phyloP scores from a whole-genome alignment of 345 rosid genomes.

The Camelina hispida region DNA sequence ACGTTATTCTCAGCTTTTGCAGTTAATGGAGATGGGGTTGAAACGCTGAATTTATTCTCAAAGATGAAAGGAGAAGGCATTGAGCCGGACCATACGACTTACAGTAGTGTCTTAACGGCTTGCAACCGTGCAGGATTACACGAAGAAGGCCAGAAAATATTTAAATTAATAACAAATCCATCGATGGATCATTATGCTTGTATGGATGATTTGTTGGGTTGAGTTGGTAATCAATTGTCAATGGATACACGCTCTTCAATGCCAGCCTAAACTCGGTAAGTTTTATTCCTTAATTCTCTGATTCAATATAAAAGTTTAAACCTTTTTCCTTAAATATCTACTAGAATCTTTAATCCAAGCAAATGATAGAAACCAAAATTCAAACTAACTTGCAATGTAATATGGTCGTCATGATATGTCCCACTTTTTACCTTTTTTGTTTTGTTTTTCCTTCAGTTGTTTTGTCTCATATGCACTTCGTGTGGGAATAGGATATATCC shows the following conservation, averaged over 20 bases:
- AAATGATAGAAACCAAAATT: background rate
- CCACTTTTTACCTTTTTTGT: background rate
- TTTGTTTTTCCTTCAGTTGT: background rate
- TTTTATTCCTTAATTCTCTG: background rate
- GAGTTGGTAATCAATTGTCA: slow-evolving; percentile 44
- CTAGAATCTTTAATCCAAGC: background rate
- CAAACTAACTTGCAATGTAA: slow-evolving; percentile 1
- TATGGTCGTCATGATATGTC: background rate
- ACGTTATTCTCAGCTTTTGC: slow-evolving; percentile 54
- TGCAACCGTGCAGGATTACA: slow-evolving; percentile 58
- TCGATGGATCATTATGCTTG: slow-evolving; percentile 43
- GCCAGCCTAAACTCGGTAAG: background rate
- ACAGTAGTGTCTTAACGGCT: slow-evolving; percentile 48
- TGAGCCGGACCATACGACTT: slow-evolving; percentile 50
- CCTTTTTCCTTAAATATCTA: background rate
- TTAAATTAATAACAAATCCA: slow-evolving; percentile 38
- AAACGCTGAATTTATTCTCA: slow-evolving; percentile 39
- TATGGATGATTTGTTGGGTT: slow-evolving; percentile 47
- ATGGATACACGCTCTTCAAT: slow-evolving; percentile 40
- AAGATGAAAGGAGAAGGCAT: slow-evolving; percentile 46
- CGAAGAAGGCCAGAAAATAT: slow-evolving; percentile 43
- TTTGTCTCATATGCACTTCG: background rate
- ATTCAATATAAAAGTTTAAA: background rate
- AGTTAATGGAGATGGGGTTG: slow-evolving; percentile 48
- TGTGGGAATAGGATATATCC: background rate